Evolutionary conservation across 129 eudicot species (phyloP), one percentile per base, ranked within the genome.

Genomic region (Helianthus tuberosus): DNA sequence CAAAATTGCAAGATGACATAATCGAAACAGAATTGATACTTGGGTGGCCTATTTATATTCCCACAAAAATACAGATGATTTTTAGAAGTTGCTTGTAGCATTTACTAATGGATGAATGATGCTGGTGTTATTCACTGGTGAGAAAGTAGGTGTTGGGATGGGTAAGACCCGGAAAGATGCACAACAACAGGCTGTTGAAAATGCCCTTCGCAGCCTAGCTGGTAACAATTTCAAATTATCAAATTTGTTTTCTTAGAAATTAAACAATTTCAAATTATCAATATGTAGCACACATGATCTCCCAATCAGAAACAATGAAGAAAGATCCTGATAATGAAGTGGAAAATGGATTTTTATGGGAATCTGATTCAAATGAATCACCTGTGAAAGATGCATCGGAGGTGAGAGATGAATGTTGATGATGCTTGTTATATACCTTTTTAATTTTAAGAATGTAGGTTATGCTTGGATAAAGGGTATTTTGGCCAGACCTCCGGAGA

Each of bases 101-200:
- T 62, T 62, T 3, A 59, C 3, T 59, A 3, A n/a, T 59, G 2
- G 27, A 29, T 25, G 64, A 64, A 64, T 64, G 83, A 71, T 85
- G 65, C 81, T 89, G 98, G 98, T 89, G 60, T 72, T 87, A 41
- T 84, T 89, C 53, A 73, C 85, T 62, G 96, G 98, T 2, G 98
- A 92, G 75, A 89, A 86, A 79, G 79, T 92, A 41, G 98, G 91
- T 53, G 57, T 75, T 14, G 98, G 98, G 38, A 87, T 87, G 89
- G 98, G 98, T 2, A 92, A 85, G 86, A 89, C 93, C 8, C 78
- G 94, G 76, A 92, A 89, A 69, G 98, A 92, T 71, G 98, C 98
- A 20, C 98, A 87, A 64, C 96, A 89, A 66, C 96, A 89, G 86
- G 98, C 96, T 77, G 98, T 96, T 25, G 96, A 82, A 57, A 87